A percentile compares a stretch with the other conserved stretches of the same genome.
These are phyloP conservation scores for Celoporthe dispersa DNA, from an alignment of 2,329 filamentous ascomycete genomes.

Conservation along the genomic window DNA sequence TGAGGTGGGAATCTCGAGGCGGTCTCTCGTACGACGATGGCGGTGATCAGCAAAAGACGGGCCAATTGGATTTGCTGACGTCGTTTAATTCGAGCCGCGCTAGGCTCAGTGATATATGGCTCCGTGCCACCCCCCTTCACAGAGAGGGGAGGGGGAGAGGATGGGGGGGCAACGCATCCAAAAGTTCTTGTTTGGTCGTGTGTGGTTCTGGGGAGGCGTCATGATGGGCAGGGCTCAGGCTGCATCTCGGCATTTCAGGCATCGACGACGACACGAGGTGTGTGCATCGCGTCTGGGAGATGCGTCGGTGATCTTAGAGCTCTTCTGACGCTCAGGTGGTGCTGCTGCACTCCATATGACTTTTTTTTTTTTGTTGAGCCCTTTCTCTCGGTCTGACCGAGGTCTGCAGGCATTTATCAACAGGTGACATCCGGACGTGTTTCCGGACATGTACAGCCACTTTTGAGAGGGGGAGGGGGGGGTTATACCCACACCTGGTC, in stretches of 20 bases:
- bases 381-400: slow-evolving; percentile 5
- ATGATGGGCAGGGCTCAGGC: neutral
- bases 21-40: slow-evolving; percentile 13
- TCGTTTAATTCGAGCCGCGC: slow-evolving; percentile 27
- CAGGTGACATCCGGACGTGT: slow-evolving; percentile 3
- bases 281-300: neutral
- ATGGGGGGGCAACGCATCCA: neutral
- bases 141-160: neutral
- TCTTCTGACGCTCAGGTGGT: neutral
- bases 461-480: neutral
- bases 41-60: slow-evolving; percentile 21
- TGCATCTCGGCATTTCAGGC: neutral
- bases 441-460: slow-evolving; percentile 2
- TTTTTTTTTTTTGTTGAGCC: neutral
- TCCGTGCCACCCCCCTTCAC: slow-evolving; percentile 21
- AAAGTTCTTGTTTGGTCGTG: neutral
- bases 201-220: neutral
- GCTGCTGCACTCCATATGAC: neutral
- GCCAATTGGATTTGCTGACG: slow-evolving; percentile 21
- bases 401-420: slow-evolving; percentile 10
- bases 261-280: neutral
- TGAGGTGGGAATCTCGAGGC: neutral
- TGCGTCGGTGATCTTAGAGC: neutral
- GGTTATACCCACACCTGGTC: neutral
- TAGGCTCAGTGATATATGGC: slow-evolving; percentile 26